Conservation (phyloP, 225 moss, liverwort and hornwort genomes). For the Ulota crispa region DNA sequence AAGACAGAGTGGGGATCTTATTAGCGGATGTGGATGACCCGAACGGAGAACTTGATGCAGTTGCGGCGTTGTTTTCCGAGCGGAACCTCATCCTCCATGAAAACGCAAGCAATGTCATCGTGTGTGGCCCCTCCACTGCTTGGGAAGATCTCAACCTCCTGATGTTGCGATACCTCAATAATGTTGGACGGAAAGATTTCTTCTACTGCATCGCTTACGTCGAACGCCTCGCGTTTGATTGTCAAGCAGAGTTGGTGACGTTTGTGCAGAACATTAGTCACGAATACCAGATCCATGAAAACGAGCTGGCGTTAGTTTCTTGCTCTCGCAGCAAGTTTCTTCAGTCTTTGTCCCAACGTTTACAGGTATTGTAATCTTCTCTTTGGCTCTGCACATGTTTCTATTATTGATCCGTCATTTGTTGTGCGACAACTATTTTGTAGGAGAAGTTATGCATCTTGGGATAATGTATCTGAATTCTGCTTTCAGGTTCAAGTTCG, state of each 20-base stretch:
- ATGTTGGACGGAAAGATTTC: neutral
- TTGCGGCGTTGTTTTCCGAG: constrained; percentile 43
- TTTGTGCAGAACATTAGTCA: constrained; percentile 27
- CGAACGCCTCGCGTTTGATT: constrained; percentile 56
- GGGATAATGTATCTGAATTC: neutral
- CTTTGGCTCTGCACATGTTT: neutral
- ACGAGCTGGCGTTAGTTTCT: constrained; percentile 46
- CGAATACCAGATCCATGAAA: constrained; percentile 23
- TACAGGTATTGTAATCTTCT: constrained; percentile 36
- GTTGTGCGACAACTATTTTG: neutral
- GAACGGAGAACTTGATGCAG: constrained; percentile 44
- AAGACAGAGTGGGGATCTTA: constrained; percentile 16
- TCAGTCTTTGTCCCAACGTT: constrained; percentile 38
- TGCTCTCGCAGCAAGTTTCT: constrained; percentile 46
- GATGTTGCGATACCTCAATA: constrained; percentile 44
- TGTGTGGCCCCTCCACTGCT: constrained; percentile 41
- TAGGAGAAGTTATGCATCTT: neutral
- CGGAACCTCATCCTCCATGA: constrained; percentile 35
- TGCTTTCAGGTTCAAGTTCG: constrained; percentile 45
- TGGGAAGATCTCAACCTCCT: constrained; percentile 64
- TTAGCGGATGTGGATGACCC: constrained; percentile 50
- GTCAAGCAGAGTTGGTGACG: constrained; percentile 41
- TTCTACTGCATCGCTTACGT: constrained; percentile 46
- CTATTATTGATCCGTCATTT: neutral
- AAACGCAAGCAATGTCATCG: constrained; percentile 40